phyloP scores from a whole-genome alignment of 495 filamentous ascomycete species.

The Monascus purpureus region DNA sequence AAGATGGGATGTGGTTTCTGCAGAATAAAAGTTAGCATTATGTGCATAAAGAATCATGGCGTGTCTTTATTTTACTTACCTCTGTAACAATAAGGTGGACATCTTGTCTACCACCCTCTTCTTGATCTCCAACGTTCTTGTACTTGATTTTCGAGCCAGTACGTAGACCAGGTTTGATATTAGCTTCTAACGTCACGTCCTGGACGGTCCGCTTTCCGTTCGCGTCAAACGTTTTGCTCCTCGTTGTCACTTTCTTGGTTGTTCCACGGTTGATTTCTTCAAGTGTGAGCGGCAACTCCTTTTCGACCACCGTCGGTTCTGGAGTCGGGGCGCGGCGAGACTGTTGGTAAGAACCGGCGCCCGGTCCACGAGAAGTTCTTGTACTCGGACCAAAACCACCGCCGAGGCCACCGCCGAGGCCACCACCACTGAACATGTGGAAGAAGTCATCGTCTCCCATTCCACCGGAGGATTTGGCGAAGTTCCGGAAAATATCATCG shows the following conservation, averaged over 20 bases:
- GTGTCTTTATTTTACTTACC: slow-evolving; percentile 38
- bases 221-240: slow-evolving; percentile 82
- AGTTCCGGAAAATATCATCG: slow-evolving; percentile 71
- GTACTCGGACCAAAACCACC: slow-evolving; percentile 24
- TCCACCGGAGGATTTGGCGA: slow-evolving; percentile 42
- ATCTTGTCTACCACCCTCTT: slow-evolving; percentile 95
- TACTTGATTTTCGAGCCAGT: slow-evolving; percentile 97
- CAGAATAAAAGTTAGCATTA: slow-evolving; percentile 3
- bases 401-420: slow-evolving; percentile 15
- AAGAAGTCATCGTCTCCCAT: slow-evolving; percentile 43
- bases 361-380: neutral
- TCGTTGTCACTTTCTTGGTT: slow-evolving; percentile 94
- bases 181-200: slow-evolving; percentile 82
- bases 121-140: slow-evolving; percentile 87
- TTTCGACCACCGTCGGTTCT: slow-evolving; percentile 83
- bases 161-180: slow-evolving; percentile 88
- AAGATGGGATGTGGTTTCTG: slow-evolving; percentile 77
- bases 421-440: slow-evolving; percentile 26
- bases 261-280: slow-evolving; percentile 78
- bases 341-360: slow-evolving; percentile 31
- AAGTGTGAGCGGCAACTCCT: slow-evolving; percentile 62
- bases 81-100: slow-evolving; percentile 87
- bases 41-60: neutral
- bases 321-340: slow-evolving; percentile 42
- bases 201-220: slow-evolving; percentile 71